Evolutionary conservation across 176 grass and related monocot species (phyloP).

Genomic region (Triticum urartu): DNA sequence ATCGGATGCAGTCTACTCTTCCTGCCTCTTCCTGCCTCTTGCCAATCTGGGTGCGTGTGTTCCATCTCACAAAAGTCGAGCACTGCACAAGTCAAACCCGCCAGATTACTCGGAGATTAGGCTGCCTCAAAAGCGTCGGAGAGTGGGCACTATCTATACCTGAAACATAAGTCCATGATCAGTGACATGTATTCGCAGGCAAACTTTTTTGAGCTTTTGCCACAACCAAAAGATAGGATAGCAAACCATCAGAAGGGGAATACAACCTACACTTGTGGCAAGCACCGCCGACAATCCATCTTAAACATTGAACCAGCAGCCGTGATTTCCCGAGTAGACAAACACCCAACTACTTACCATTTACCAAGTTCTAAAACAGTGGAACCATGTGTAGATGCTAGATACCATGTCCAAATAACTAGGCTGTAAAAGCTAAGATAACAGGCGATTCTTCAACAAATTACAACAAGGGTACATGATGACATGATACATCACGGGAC

Average conservation of each 20-base stretch:
- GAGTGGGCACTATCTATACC: neutral
- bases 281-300: neutral
- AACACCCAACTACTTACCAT: neutral
- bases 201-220: neutral
- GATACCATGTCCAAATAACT: neutral
- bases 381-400: neutral
- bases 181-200: neutral
- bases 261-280: neutral
- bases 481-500: conserved; percentile 32
- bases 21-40: neutral
- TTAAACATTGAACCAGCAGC: too few species aligned
- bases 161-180: neutral
- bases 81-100: conserved; percentile 45
- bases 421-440: neutral
- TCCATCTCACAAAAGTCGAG: conserved; percentile 34
- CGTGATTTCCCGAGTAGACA: neutral
- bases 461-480: conserved; percentile 32
- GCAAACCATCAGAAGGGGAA: neutral
- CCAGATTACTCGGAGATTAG: conserved; percentile 18
- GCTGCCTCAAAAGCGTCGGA: neutral
- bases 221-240: neutral
- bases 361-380: neutral
- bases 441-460: conserved; percentile 29
- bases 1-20: conserved; percentile 48
- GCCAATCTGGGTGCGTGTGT: neutral